A percentile compares a stretch with the other conserved stretches of the same genome.
Evolutionary conservation across 2,329 filamentous ascomycete species (phyloP).

Genomic region (Fusarium sp.): DNA sequence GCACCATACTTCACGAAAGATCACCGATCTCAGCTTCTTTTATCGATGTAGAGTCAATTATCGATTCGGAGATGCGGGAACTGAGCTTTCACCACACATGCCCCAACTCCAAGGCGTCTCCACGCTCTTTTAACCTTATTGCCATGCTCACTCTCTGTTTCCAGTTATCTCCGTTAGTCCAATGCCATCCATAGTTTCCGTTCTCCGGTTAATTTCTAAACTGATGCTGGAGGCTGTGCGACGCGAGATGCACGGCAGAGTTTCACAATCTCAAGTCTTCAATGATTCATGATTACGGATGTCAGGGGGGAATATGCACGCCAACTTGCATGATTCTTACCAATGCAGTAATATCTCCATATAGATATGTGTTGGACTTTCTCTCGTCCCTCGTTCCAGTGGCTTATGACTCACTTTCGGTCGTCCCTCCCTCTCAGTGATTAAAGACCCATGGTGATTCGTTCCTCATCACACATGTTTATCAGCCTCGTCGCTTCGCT

Average conservation of each 20-base stretch:
- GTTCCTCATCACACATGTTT: no score
- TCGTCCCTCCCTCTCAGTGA: no score
- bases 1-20: background rate
- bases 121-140: background rate
- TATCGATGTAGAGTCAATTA: background rate
- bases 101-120: background rate
- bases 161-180: background rate
- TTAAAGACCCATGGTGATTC: no score
- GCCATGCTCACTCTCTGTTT: background rate
- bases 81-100: rapidly evolving
- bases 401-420: no score
- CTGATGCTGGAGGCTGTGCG: background rate
- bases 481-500: no score
- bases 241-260: background rate
- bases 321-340: background rate
- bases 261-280: background rate
- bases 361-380: no score
- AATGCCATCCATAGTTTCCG: background rate
- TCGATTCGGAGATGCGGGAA: background rate
- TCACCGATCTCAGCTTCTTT: background rate
- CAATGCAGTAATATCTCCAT: no score
- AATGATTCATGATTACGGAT: background rate
- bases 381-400: no score
- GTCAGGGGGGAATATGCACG: no score
- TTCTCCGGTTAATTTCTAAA: background rate